Conservation (phyloP, 2,329 filamentous ascomycete species). For the Epichloe scottii region DNA sequence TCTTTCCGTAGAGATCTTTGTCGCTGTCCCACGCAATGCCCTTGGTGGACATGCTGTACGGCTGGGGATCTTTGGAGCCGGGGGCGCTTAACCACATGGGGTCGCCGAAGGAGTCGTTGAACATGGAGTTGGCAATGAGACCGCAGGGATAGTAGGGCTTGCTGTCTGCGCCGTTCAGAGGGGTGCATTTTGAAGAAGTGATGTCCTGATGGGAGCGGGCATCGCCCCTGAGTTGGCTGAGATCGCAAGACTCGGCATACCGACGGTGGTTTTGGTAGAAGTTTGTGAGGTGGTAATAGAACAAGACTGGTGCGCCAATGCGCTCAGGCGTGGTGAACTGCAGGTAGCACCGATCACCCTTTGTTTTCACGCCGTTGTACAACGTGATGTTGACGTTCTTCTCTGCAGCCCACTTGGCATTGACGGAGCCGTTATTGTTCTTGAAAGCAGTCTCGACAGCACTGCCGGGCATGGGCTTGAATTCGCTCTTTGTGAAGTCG, state of each 20-base stretch:
- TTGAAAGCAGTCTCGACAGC: conserved; percentile 63
- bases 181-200: conserved; percentile 58
- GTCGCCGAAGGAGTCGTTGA: conserved; percentile 78
- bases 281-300: conserved; percentile 94
- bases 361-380: conserved; percentile 22
- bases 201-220: conserved; percentile 49
- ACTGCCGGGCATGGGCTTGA: conserved; percentile 39
- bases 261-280: conserved; percentile 98
- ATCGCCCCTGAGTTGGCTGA: conserved; percentile 66
- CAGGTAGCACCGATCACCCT: conserved; percentile 52
- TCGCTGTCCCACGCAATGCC: conserved; percentile 84
- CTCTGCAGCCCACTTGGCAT: conserved; percentile 31
- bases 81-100: conserved; percentile 48
- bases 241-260: conserved; percentile 83
- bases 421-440: conserved; percentile 27
- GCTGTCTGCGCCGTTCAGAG: conserved; percentile 43
- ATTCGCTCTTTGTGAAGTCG: conserved; percentile 17
- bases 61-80: conserved; percentile 18
- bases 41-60: conserved; percentile 66
- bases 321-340: conserved; percentile 68
- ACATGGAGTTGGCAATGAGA: conserved; percentile 89
- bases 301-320: conserved; percentile 69
- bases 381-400: conserved; percentile 28
- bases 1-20: conserved; percentile 61
- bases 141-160: conserved; percentile 89